Base-by-base conservation (phyloP, 176 grass and related monocot genomes). In the Eleusine coracana region DNA sequence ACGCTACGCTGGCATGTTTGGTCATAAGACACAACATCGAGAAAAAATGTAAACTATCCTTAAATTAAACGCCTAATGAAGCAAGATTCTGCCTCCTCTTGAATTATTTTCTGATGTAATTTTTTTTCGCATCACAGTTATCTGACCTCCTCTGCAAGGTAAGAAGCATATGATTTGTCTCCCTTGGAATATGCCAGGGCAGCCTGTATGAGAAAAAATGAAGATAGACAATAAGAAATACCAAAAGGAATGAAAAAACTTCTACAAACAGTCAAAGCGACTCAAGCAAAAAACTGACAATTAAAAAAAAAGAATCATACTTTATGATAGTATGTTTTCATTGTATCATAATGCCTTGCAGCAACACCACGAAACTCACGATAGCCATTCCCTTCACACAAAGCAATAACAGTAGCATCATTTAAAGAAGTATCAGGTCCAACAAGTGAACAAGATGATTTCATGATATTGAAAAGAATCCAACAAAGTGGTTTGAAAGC, bases 91-190 rank as follows among this genome's bases (percentile, higher is more conserved):
- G 72, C 1, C 14, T 55, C 61, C 37, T n/a, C n/a, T n/a, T 83
- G 21, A 59, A 23, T 39, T 8, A 16, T 44, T 73, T 55, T 67
- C 37, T 68, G 7, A 29, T 36, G 13, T 16, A 15, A 36, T 68
- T 39, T 56, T 39, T 58, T 3, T 20, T 48, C 55, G 20, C 46
- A 66, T 4, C 55, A 59, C n/a, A 82, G 28, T 40, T 68, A 81
- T 74, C 31, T 58, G 28, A 99, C 96, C 96, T 96, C 90, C 59
- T 93, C 93, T 74, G 96, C 90, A 74, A 99, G 89, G 73, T 73
- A 85, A 18, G 87, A 85, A 36, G 96, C 96, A 93, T 92, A 87
- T 85, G 89, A 86, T 39, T 82, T 90, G 28, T 95, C 86, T 83
- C 96, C 96, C 75, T 73, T 99, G 29, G 93, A 91, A 84, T 96